Evolutionary conservation across 2,329 filamentous ascomycete genomes (phyloP), one percentile per base, ranked within the genome.

Genomic region (Chaetomium sp.): DNA sequence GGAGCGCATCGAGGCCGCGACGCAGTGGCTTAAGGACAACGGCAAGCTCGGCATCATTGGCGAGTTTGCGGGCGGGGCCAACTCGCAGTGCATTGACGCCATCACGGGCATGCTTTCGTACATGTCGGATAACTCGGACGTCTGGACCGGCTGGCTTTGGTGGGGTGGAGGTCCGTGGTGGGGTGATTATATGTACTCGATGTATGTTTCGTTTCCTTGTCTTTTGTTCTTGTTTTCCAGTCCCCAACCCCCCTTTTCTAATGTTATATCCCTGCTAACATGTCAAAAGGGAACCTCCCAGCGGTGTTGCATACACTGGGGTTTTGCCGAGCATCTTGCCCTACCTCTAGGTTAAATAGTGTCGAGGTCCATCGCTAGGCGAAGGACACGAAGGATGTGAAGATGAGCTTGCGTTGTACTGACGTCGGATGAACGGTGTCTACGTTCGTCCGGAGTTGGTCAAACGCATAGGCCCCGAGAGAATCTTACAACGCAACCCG

Each of bases 101-200:
- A 64, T 84, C 54, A 72, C 73, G 61, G 76, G 75, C 34, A 71
- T 80, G 67, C 71, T 84, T 49, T 69, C 74, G 54, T 69, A 78
- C 63, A 71, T 84, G 66, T 66, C 72, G 49, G 71, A 74, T 46
- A 82, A 82, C 67, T 71, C 70, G 50, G 79, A 81, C 54, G 79
- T 81, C 41, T 84, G 80, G 80, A 71, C 73, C 27, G 80, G 79
- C 12, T 78, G 74, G 59, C 63, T 79, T 10, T 82, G 79, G 77
- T 84, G 80, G 80, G 70, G 74, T 36, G 79, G 75, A 19, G 80
- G 80, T 1, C 80, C 80, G n/a, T 82, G 79, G 79, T 83, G 79
- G 80, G 74, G 67, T 27, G 65, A 71, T 52, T 76, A 77, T 46
- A 65, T 64, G 42, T 61, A 50, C 42, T 55, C 53, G 8, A 54